A percentile compares a stretch with the other conserved stretches of the same genome.
phyloP scores from a whole-genome alignment of 179 eudicot genomes.

The Nepenthes alata region DNA sequence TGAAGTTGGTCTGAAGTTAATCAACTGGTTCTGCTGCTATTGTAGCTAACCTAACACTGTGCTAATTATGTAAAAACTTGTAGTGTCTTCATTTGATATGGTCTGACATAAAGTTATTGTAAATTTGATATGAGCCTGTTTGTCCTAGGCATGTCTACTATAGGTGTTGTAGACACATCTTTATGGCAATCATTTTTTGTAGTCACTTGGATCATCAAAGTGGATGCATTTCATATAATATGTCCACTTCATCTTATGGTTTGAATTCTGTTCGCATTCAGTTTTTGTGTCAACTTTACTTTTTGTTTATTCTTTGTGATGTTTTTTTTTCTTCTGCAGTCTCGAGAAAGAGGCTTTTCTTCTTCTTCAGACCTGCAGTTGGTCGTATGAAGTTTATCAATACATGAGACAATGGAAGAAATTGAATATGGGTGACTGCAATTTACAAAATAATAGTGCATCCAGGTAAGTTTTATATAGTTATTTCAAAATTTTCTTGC shows the following conservation, averaged over 20 bases:
- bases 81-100: too few relatives aligned
- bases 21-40: too few relatives aligned
- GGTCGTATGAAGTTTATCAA: conserved; percentile 46
- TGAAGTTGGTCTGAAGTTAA: too few relatives aligned
- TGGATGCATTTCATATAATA: not conserved
- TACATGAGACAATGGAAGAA: conserved; percentile 59
- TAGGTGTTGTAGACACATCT: too few relatives aligned
- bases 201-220: too few relatives aligned
- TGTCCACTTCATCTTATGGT: not conserved
- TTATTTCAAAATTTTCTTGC: not conserved
- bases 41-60: too few relatives aligned
- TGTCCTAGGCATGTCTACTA: too few relatives aligned
- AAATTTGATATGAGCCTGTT: too few relatives aligned
- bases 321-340: conserved; percentile 26
- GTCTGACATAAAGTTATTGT: too few relatives aligned
- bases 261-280: not conserved
- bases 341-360: conserved; percentile 53
- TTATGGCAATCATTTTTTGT: too few relatives aligned
- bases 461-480: conserved; percentile 39
- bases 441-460: conserved; percentile 23
- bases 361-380: conserved; percentile 56
- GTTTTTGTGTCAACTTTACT: not conserved
- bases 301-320: not conserved
- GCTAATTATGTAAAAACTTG: too few relatives aligned
- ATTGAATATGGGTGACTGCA: conserved; percentile 25